Percentiles rank a stretch among this genome's conserved stretches.
Conservation (phyloP, 139 green algal species). For the Parachlorella kessleri region DNA sequence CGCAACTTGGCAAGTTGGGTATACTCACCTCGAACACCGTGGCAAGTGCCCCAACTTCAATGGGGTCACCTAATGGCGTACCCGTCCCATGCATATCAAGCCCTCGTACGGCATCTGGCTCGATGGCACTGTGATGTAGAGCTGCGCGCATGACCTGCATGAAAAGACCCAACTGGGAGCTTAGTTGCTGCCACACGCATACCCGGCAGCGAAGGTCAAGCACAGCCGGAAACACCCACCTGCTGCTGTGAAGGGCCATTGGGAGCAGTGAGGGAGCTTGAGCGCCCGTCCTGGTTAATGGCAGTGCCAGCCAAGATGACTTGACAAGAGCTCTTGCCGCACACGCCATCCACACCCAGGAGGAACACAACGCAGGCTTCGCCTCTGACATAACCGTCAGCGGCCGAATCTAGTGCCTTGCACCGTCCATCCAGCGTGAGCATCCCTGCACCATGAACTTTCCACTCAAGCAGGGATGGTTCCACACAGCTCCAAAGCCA, state of each 20-base stretch:
- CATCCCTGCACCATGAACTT: conserved; percentile 39
- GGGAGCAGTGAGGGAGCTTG: conserved; percentile 54
- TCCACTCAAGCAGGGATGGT: too few species aligned
- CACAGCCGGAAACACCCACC: too few species aligned
- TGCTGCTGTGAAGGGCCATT: conserved; percentile 55
- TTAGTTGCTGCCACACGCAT: too few species aligned
- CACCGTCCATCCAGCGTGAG: conserved; percentile 36
- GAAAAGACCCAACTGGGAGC: not conserved
- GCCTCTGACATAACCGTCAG: conserved; percentile 47
- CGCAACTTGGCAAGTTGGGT: too few species aligned
- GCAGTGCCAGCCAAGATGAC: not conserved
- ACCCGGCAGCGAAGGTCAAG: too few species aligned
- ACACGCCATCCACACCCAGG: not conserved
- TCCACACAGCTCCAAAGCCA: not conserved
- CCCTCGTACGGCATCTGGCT: conserved; percentile 3
- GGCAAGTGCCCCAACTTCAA: conserved; percentile 72
- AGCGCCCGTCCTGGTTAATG: conserved; percentile 65
- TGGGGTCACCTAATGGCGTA: conserved; percentile 81
- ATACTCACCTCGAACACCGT: conserved; percentile 31
- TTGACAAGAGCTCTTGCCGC: not conserved
- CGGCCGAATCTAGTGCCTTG: conserved; percentile 39
- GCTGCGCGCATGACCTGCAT: not conserved
- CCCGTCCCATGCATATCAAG: conserved; percentile 70
- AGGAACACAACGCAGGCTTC: conserved; percentile 30
- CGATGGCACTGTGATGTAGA: too few species aligned